Percentiles rank a stretch among this genome's conserved stretches.
These are phyloP conservation scores for Myriosclerotinia duriaeana DNA, from an alignment of 2,329 filamentous ascomycete genomes.

Conservation along the genomic window DNA sequence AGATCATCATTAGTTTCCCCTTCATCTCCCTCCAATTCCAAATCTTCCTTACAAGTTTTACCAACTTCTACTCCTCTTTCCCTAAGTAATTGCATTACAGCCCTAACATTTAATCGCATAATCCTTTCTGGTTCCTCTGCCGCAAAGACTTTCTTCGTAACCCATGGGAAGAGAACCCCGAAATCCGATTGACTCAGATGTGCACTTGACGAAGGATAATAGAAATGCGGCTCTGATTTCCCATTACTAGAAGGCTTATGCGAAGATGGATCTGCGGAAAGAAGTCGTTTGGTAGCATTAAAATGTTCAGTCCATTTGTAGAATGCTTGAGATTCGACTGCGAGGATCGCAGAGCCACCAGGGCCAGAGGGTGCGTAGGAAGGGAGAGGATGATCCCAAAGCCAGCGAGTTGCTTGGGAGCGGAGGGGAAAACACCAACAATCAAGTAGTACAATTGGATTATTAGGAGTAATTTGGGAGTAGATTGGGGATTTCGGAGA, in stretches of 20 bases:
- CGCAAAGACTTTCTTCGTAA: slow-evolving; percentile 58
- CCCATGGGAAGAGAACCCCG: slow-evolving; percentile 75
- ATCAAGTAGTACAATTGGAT: slow-evolving; percentile 69
- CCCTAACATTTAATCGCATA: slow-evolving; percentile 58
- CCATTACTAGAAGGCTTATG: slow-evolving; percentile 41
- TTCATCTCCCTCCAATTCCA: slow-evolving; percentile 39
- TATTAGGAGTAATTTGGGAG: slow-evolving; percentile 66
- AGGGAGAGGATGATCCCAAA: slow-evolving; percentile 73
- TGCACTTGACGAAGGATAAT: slow-evolving; percentile 71
- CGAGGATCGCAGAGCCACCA: slow-evolving; percentile 61
- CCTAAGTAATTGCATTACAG: slow-evolving; percentile 57
- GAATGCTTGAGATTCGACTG: slow-evolving; percentile 74
- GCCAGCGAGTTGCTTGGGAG: slow-evolving; percentile 58
- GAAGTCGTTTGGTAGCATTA: slow-evolving; percentile 62
- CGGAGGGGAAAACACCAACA: slow-evolving; percentile 77
- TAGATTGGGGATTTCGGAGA: slow-evolving; percentile 54
- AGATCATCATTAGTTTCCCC: slow-evolving; percentile 31
- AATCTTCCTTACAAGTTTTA: slow-evolving; percentile 46
- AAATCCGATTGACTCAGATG: slow-evolving; percentile 85
- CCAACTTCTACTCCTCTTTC: slow-evolving; percentile 51
- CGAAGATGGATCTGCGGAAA: slow-evolving; percentile 56
- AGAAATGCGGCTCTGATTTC: slow-evolving; percentile 59
- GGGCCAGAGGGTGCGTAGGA: slow-evolving; percentile 56
- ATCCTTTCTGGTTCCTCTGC: slow-evolving; percentile 59
- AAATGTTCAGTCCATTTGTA: slow-evolving; percentile 76